Percentiles rank a stretch among this genome's conserved stretches.
Evolutionary conservation across 495 filamentous ascomycete genomes (phyloP).

Genomic region (Annulohypoxylon bovei): DNA sequence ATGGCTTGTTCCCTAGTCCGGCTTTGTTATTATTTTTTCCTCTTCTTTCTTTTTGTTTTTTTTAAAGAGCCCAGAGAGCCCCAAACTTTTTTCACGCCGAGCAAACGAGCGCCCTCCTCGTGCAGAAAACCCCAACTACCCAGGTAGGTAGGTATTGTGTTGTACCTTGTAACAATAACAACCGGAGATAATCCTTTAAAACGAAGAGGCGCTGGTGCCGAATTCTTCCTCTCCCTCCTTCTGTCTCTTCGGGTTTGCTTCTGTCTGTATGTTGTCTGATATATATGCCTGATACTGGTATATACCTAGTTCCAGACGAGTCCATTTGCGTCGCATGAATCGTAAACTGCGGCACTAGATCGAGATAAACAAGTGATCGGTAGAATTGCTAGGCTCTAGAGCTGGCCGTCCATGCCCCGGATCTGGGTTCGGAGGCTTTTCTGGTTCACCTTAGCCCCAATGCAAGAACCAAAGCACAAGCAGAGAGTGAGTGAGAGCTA

Average conservation of each 20-base stretch:
- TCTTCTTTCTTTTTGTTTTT: not conserved
- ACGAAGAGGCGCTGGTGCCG: constrained; percentile 30
- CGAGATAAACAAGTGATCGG: constrained; percentile 36
- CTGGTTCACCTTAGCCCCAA: constrained; percentile 35
- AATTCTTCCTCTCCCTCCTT: not conserved
- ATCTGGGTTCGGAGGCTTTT: constrained; percentile 43
- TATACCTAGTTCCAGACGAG: constrained; percentile 27
- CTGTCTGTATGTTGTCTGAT: constrained; percentile 1
- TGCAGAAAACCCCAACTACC: constrained; percentile 11
- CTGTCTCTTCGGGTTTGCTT: constrained; percentile 2
- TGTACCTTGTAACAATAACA: constrained; percentile 16
- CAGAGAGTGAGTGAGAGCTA: constrained; percentile 31
- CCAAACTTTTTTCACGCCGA: constrained; percentile 29
- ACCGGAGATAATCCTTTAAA: constrained; percentile 5
- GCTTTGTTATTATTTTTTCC: constrained; percentile 3
- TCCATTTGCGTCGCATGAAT: constrained; percentile 30
- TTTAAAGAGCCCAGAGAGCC: constrained; percentile 18
- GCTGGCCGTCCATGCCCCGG: constrained; percentile 34
- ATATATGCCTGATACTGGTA: not conserved
- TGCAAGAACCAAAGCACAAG: constrained; percentile 32
- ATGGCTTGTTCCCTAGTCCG: constrained; percentile 24
- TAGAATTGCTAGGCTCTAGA: constrained; percentile 36
- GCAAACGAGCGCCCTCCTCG: constrained; percentile 12
- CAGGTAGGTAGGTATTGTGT: constrained; percentile 2
- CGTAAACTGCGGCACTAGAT: constrained; percentile 35